Conservation (phyloP, 2,329 filamentous ascomycete genomes). For the Colletotrichum orbiculare region DNA sequence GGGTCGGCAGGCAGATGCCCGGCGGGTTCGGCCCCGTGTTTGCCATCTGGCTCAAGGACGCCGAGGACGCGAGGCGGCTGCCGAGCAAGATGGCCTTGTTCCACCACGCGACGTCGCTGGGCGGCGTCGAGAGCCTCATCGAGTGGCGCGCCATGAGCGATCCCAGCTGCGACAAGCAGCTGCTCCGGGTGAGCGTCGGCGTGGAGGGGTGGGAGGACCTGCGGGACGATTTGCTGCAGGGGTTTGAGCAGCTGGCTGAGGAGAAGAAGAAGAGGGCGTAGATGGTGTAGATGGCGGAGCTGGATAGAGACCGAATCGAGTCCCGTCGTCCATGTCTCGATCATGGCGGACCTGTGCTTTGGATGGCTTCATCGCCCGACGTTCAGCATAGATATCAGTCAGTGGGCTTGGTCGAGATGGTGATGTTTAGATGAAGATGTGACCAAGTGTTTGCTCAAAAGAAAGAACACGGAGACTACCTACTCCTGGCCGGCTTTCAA, state of each 20-base stretch:
- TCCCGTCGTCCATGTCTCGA: too few relatives aligned
- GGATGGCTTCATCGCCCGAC: too few relatives aligned
- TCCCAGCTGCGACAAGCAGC: constrained; percentile 72
- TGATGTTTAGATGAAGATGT: too few relatives aligned
- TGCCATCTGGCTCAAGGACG: constrained; percentile 72
- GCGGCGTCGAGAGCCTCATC: constrained; percentile 94
- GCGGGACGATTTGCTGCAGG: constrained; percentile 76
- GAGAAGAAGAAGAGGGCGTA: constrained; percentile 39
- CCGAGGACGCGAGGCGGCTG: constrained; percentile 71
- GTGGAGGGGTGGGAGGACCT: constrained; percentile 90
- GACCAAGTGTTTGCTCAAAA: too few relatives aligned
- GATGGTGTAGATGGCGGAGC: background rate
- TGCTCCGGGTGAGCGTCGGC: constrained; percentile 87
- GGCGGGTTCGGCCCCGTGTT: constrained; percentile 92
- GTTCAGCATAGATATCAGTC: too few relatives aligned
- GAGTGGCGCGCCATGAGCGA: constrained; percentile 97
- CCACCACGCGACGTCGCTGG: constrained; percentile 93
- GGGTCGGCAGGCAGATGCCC: constrained; percentile 91
- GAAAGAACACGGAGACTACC: too few relatives aligned
- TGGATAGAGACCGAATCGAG: background rate
- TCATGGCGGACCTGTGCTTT: too few relatives aligned
- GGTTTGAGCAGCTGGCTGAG: constrained; percentile 66
- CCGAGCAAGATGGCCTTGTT: constrained; percentile 86
- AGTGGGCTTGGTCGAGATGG: too few relatives aligned
- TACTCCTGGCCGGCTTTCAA: too few relatives aligned